Percentiles rank a stretch among this genome's conserved stretches.
Evolutionary conservation across 225 moss, liverwort and hornwort species (phyloP).

Genomic region (Polytrichum formosum): DNA sequence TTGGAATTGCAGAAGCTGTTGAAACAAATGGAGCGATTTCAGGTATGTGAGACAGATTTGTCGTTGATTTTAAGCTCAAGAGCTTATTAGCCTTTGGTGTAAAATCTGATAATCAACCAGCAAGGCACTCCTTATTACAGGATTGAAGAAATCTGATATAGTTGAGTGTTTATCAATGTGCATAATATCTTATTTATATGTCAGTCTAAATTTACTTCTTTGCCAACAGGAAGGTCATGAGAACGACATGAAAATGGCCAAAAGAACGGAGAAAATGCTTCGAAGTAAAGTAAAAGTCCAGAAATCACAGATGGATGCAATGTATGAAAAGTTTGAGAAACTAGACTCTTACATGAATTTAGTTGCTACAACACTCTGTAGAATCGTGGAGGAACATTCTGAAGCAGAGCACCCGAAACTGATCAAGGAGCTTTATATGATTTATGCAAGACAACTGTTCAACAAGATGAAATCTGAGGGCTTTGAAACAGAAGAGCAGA

Average conservation of each 20-base stretch:
- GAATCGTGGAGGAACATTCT: conserved; percentile 63
- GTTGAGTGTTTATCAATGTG: neutral
- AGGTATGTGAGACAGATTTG: conserved; percentile 12
- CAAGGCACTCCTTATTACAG: too few relatives aligned
- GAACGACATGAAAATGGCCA: conserved; percentile 47
- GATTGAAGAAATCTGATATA: too few relatives aligned
- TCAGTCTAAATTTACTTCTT: too few relatives aligned
- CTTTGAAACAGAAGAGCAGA: conserved; percentile 46
- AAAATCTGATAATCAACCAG: too few relatives aligned
- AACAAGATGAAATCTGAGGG: conserved; percentile 45
- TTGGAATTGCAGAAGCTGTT: conserved; percentile 23
- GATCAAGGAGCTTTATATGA: conserved; percentile 56
- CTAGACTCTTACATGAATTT: conserved; percentile 42
- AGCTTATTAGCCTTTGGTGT: too few relatives aligned
- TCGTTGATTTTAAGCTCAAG: too few relatives aligned
- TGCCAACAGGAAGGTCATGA: conserved; percentile 36
- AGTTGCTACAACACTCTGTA: conserved; percentile 47
- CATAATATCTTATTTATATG: neutral
- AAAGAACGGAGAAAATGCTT: conserved; percentile 31
- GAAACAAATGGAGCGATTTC: conserved; percentile 46
- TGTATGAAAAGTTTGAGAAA: conserved; percentile 41
- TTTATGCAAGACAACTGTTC: conserved; percentile 46
- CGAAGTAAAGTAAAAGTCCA: conserved; percentile 35
- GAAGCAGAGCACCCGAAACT: conserved; percentile 50
- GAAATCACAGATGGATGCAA: conserved; percentile 37